Percentiles rank a stretch among this genome's conserved stretches.
Conservation (phyloP, 1,284 basidiomycete genomes). For the Papiliotrema fonsecae region DNA sequence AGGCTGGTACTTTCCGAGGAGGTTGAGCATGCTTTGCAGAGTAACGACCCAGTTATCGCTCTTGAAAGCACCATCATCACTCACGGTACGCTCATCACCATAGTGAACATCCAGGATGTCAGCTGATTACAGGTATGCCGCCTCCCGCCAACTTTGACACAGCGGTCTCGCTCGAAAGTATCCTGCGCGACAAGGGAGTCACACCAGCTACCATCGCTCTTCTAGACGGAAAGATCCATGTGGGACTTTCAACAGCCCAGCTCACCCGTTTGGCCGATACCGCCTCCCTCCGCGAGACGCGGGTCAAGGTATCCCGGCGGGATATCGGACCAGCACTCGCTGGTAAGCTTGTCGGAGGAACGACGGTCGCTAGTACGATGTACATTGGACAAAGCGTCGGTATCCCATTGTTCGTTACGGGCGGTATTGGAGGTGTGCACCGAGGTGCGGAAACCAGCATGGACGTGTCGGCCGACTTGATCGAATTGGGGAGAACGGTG, state of each 20-base stretch:
- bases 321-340: constrained; percentile 78
- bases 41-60: constrained; percentile 50
- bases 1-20: constrained; percentile 53
- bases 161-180: constrained; percentile 66
- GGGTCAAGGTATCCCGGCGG: constrained; percentile 76
- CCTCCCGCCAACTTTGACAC: constrained; percentile 72
- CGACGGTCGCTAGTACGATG: constrained; percentile 86
- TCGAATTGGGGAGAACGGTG: constrained; percentile 68
- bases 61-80: constrained; percentile 80
- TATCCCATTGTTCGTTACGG: constrained; percentile 62
- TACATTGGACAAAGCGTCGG: constrained; percentile 75
- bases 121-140: constrained; percentile 56
- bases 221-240: constrained; percentile 74
- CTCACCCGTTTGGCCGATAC: constrained; percentile 68
- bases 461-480: constrained; percentile 90
- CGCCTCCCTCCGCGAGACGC: constrained; percentile 45
- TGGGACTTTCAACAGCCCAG: constrained; percentile 68
- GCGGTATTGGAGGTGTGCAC: constrained; percentile 68
- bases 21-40: constrained; percentile 66
- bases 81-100: constrained; percentile 54
- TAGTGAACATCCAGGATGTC: constrained; percentile 8
- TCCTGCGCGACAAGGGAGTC: constrained; percentile 70
- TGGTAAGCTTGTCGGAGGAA: constrained; percentile 68
- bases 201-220: constrained; percentile 89
- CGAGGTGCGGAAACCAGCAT: constrained; percentile 87